Conservation (phyloP, 139 green algal genomes). For the Choricystis sp. region DNA sequence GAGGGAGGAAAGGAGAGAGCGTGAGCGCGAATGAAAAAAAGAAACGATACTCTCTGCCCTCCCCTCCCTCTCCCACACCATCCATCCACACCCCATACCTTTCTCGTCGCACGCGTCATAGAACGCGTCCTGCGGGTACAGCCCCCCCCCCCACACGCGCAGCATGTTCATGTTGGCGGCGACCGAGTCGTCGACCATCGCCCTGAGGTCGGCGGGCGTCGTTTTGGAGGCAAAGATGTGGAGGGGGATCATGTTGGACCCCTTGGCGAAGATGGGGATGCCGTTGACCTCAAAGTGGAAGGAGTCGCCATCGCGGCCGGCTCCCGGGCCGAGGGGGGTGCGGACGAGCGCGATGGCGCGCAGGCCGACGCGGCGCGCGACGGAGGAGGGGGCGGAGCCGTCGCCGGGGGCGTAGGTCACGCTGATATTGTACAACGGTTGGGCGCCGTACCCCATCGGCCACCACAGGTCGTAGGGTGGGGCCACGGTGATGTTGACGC, state of each 20-base stretch:
- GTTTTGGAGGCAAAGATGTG: constrained; percentile 24
- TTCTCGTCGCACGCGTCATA: constrained; percentile 44
- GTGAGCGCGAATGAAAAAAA: too few species aligned
- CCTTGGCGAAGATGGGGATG: constrained; percentile 34
- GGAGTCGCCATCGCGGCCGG: constrained; percentile 20
- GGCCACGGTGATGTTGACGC: constrained; percentile 1
- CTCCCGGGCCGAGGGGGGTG: constrained; percentile 6
- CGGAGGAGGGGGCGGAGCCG: not conserved
- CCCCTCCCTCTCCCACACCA: constrained; percentile 72
- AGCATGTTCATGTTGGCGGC: constrained; percentile 64
- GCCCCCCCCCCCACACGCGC: constrained; percentile 43
- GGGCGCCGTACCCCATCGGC: constrained; percentile 25
- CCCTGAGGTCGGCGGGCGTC: constrained; percentile 3
- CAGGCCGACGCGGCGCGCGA: constrained; percentile 33
- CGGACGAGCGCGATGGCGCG: constrained; percentile 37
- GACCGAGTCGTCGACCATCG: constrained; percentile 25
- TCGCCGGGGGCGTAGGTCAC: constrained; percentile 11
- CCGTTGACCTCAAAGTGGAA: constrained; percentile 63
- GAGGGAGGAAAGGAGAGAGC: too few species aligned
- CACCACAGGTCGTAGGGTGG: constrained; percentile 30
- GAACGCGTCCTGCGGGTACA: constrained; percentile 36
- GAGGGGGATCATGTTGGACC: constrained; percentile 56
- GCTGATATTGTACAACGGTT: constrained; percentile 25
- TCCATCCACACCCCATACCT: too few species aligned
- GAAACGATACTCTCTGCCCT: constrained; percentile 11